Conservation (phyloP, 2,329 filamentous ascomycete species). For the Aspergillus alliaceus region DNA sequence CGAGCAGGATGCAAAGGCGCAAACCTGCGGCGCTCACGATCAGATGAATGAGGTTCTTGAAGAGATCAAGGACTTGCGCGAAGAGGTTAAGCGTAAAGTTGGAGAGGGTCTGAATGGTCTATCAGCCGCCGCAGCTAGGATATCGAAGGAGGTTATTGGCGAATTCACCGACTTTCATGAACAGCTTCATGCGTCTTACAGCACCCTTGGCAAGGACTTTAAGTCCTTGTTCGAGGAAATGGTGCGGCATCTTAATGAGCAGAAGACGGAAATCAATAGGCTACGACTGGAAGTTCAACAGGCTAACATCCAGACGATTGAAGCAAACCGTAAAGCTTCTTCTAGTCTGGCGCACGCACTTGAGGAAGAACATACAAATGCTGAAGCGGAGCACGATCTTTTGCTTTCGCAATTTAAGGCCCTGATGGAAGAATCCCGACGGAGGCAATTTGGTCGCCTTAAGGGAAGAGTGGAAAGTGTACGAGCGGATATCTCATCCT, state of each 20-base stretch:
- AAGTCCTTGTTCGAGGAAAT: slow-evolving; percentile 82
- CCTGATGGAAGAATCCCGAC: slow-evolving; percentile 73
- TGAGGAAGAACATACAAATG: slow-evolving; percentile 72
- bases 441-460: slow-evolving; percentile 71
- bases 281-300: slow-evolving; percentile 70
- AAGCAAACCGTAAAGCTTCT: slow-evolving; percentile 68
- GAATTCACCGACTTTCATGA: slow-evolving; percentile 83
- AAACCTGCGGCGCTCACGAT: slow-evolving; percentile 61
- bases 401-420: slow-evolving; percentile 74
- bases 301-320: slow-evolving; percentile 67
- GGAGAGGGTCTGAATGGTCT: slow-evolving; percentile 81
- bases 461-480: slow-evolving; percentile 62
- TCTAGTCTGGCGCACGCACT: slow-evolving; percentile 67
- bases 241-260: slow-evolving; percentile 69
- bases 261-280: slow-evolving; percentile 72
- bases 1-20: slow-evolving; percentile 62
- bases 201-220: slow-evolving; percentile 79
- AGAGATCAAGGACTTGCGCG: slow-evolving; percentile 85
- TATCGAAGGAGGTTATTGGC: slow-evolving; percentile 82
- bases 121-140: slow-evolving; percentile 79
- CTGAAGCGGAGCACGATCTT: slow-evolving; percentile 70
- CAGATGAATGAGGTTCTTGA: slow-evolving; percentile 90
- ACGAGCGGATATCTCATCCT: slow-evolving; percentile 63
- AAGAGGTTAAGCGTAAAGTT: slow-evolving; percentile 83
- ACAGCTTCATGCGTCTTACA: slow-evolving; percentile 82